Evolutionary conservation across 352 stramenopile genomes (phyloP).

Genomic region (Globisporangium heterothallicum): DNA sequence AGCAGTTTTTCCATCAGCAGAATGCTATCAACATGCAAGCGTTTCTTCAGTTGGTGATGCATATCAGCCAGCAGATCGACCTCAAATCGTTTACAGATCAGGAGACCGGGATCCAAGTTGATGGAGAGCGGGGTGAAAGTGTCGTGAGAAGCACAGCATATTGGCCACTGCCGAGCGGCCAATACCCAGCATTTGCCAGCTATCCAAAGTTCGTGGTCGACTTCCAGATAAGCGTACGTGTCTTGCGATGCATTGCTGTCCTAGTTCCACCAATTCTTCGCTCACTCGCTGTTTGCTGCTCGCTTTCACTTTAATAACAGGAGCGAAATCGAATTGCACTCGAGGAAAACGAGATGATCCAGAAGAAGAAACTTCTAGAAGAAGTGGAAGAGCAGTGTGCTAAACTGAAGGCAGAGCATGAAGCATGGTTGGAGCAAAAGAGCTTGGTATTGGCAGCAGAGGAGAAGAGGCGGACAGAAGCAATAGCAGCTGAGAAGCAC

Average conservation of each 20-base stretch:
- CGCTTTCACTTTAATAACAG: too few relatives aligned
- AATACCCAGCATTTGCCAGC: slow-evolving; percentile 77
- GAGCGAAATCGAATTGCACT: slow-evolving; percentile 78
- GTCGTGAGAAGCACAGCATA: slow-evolving; percentile 9
- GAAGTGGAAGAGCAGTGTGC: slow-evolving; percentile 46
- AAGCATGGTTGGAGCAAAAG: slow-evolving; percentile 62
- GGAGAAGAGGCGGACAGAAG: slow-evolving; percentile 54
- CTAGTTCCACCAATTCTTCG: too few relatives aligned
- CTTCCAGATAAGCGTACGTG: slow-evolving; percentile 75
- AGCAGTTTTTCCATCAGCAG: slow-evolving; percentile 85
- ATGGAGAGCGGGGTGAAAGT: not conserved
- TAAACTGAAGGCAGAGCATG: slow-evolving; percentile 54
- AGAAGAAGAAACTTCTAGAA: slow-evolving; percentile 60
- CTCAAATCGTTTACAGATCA: slow-evolving; percentile 20
- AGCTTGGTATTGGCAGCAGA: slow-evolving; percentile 49
- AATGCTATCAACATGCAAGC: slow-evolving; percentile 72
- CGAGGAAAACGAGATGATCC: slow-evolving; percentile 57
- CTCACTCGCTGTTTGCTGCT: not conserved
- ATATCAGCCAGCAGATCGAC: slow-evolving; percentile 37
- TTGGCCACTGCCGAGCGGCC: slow-evolving; percentile 60
- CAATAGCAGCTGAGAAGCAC: slow-evolving; percentile 51
- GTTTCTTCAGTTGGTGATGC: slow-evolving; percentile 65
- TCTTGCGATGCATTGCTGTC: slow-evolving; percentile 8
- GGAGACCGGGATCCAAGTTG: slow-evolving; percentile 1
- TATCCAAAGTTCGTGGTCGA: slow-evolving; percentile 82